Conservation (phyloP, 306 rosid species). For the Aeschynomene evenia region DNA sequence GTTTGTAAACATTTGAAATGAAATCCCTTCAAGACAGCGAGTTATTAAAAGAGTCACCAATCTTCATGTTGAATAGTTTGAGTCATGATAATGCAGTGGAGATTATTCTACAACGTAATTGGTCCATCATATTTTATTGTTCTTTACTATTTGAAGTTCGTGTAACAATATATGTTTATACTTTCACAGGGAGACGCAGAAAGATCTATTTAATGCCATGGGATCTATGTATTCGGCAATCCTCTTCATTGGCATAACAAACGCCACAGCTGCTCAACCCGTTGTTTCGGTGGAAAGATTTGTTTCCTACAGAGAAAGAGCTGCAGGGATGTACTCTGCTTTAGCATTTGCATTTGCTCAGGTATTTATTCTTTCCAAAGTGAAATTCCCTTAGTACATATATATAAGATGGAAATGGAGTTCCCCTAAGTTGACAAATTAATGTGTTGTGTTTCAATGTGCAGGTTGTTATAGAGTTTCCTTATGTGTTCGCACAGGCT, state of each 20-base stretch:
- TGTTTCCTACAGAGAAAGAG: slow-evolving; percentile 93
- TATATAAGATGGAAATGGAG: too few species aligned
- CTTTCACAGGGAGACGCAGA: slow-evolving; percentile 71
- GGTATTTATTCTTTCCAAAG: slow-evolving; percentile 46
- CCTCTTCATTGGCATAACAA: slow-evolving; percentile 87
- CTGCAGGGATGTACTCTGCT: slow-evolving; percentile 96
- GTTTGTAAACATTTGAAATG: not conserved
- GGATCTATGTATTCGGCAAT: slow-evolving; percentile 91
- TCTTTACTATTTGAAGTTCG: slow-evolving; percentile 18
- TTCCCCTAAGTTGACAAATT: slow-evolving; percentile 31
- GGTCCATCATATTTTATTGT: not conserved
- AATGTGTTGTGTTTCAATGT: slow-evolving; percentile 15
- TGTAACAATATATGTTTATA: slow-evolving; percentile 7
- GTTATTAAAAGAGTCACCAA: slow-evolving; percentile 15
- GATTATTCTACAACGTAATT: too few species aligned
- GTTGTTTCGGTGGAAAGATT: slow-evolving; percentile 94
- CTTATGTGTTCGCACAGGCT: slow-evolving; percentile 86
- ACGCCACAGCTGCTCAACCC: slow-evolving; percentile 93
- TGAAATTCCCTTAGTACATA: not conserved
- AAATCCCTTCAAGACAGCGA: slow-evolving; percentile 10
- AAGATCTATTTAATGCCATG: slow-evolving; percentile 91
- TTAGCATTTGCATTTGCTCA: slow-evolving; percentile 95
- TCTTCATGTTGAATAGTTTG: slow-evolving; percentile 1
- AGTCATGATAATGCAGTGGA: too few species aligned
- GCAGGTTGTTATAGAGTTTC: slow-evolving; percentile 91